Conservation (phyloP, 2,329 filamentous ascomycete species). For the Claviceps sp. region DNA sequence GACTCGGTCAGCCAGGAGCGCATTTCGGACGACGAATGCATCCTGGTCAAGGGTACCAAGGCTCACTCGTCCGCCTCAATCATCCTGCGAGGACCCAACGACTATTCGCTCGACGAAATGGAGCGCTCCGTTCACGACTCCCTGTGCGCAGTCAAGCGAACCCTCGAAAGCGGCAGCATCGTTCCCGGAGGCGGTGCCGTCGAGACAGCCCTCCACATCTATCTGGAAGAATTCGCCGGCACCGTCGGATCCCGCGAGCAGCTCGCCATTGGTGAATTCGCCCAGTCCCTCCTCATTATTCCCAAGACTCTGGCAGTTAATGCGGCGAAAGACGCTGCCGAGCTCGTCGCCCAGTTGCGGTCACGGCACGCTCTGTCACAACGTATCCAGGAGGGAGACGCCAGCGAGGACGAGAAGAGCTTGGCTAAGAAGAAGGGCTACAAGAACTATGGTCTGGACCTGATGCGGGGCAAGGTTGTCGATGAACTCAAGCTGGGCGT, state of each 20-base stretch:
- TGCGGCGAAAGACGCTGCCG: constrained; percentile 89
- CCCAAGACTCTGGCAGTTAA: constrained; percentile 96
- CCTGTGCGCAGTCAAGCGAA: constrained; percentile 91
- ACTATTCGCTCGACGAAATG: constrained; percentile 97
- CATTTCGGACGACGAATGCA: constrained; percentile 98
- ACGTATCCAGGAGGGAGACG: constrained; percentile 75
- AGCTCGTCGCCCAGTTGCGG: constrained; percentile 89
- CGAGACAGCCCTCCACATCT: constrained; percentile 98
- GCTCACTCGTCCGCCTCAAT: constrained; percentile 87
- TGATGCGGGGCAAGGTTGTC: constrained; percentile 77
- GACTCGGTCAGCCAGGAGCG: constrained; percentile 97
- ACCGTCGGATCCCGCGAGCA: constrained; percentile 95
- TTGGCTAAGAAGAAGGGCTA: constrained; percentile 91
- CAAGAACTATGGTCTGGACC: constrained; percentile 94
- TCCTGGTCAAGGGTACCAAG: constrained; percentile 92
- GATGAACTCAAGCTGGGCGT: constrained; percentile 93
- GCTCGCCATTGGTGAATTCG: constrained; percentile 94
- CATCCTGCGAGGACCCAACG: constrained; percentile 89
- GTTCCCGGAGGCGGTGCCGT: constrained; percentile 94
- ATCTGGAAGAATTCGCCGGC: constrained; percentile 95
- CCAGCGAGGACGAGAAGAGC: constrained; percentile 74
- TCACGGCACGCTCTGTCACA: constrained; percentile 90
- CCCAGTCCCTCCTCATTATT: constrained; percentile 83
- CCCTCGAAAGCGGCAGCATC: constrained; percentile 89
- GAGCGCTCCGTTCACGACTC: constrained; percentile 97